These are phyloP conservation scores for Aspergillus incahuasiensis DNA, from an alignment of 495 filamentous ascomycete species.

Conservation along the genomic window DNA sequence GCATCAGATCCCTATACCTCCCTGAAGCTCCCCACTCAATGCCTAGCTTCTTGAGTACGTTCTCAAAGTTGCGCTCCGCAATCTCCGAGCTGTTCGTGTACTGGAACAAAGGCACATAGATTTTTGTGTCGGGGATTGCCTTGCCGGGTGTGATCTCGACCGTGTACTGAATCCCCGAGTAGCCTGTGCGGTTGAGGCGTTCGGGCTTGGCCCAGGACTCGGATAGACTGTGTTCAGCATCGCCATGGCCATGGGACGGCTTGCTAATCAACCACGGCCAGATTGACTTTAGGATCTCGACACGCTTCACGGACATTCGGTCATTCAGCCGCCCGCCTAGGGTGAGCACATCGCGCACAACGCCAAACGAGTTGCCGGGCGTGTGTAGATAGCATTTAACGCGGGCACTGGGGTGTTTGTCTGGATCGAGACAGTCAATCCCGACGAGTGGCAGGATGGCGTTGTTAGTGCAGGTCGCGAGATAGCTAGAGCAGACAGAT, in stretches of 20 bases:
- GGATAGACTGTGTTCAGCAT: not conserved
- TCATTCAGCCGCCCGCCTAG: no score
- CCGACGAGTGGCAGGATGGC: not conserved
- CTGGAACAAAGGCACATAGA: slow-evolving; percentile 7
- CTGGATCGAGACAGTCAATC: slow-evolving; percentile 6
- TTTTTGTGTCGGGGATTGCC: slow-evolving; percentile 2
- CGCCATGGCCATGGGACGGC: not conserved
- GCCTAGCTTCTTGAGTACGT: slow-evolving; percentile 1
- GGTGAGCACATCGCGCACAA: no score
- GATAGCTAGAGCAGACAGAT: not conserved
- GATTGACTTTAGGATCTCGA: no score
- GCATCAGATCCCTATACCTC: not conserved
- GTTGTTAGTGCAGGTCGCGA: not conserved
- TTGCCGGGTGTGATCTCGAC: slow-evolving; percentile 6
- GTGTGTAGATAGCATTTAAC: slow-evolving; percentile 1
- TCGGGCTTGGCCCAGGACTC: slow-evolving; percentile 5
- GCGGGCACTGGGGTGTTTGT: not conserved
- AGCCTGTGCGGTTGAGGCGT: slow-evolving; percentile 1
- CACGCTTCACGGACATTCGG: no score
- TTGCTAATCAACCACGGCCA: no score
- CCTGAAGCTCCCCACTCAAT: slow-evolving; percentile 6
- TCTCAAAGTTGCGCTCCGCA: slow-evolving; percentile 2
- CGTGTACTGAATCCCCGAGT: slow-evolving; percentile 1
- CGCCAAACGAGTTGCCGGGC: no score
- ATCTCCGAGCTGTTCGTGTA: not conserved